Base-by-base conservation (phyloP, 371 early-diverging fungal species). In the Mucor racemosus region DNA sequence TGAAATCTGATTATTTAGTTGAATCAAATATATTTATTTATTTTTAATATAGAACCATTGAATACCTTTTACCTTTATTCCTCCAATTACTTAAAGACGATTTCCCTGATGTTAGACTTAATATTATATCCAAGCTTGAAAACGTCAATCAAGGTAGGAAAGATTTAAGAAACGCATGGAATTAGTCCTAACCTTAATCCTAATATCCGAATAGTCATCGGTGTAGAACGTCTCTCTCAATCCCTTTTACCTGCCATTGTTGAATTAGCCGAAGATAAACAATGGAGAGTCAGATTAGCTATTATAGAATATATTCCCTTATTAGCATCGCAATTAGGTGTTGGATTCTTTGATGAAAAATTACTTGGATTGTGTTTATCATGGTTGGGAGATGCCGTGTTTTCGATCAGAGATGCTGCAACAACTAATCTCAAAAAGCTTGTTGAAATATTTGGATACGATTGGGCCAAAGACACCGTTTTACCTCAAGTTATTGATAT, bases 271-370 rank as follows among this genome's bases (percentile, higher is more conserved):
- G 98, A 98, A 83, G 99, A 99, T 79, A 97, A 97, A 84, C 97
- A 98, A 74, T 99, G 99, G 99, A 92, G 99, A 50, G 97, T 98
- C 56, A 94, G 99, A 33, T 80, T 97, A 72, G 98, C 98, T 3
- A 98, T 99, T 71, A 98, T 99, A 76, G 97, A 98, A 72, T 95
- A 97, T 74, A 97, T 98, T 67, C 99, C 99, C 13, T 82, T 98
- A 50, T 87, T 99, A 68, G 97, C 98, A 19, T 91, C 88, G 50
- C 98, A 99, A 78, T 87, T 99, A 72, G 99, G 99, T 35, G 90
- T 93, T 17, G 90, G 88, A 34, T 97, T 99, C 80, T 98, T 99
- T 81, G 95, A 99, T 74, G 98, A 97, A 75, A 94, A 96, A 79
- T 87, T 99, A 3, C 88, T 93, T 35, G 88, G 86, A 50, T 82